Evolutionary conservation across 225 moss, liverwort and hornwort genomes (phyloP).

Genomic region (Bryoerythrophyllum caledonicum): DNA sequence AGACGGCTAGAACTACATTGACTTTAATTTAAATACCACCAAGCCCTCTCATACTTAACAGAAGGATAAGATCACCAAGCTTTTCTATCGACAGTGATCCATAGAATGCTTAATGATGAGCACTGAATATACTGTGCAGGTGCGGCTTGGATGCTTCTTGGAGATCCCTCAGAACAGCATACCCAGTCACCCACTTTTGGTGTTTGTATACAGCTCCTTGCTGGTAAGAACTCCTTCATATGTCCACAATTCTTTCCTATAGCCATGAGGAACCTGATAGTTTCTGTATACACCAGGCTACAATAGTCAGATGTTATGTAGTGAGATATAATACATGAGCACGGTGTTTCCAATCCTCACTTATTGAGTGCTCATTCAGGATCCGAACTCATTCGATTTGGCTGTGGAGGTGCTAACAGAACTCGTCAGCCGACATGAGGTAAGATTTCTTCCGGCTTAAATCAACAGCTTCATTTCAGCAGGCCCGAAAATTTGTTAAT

Average conservation of each 20-base stretch:
- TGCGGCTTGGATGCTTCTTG: slow-evolving; percentile 87
- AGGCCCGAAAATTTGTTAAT: no score
- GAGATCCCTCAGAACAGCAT: slow-evolving; percentile 79
- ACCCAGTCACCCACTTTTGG: slow-evolving; percentile 85
- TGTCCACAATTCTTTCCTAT: background rate
- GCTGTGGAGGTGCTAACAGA: slow-evolving; percentile 95
- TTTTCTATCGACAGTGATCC: no score
- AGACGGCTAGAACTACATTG: no score
- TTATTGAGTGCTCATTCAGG: slow-evolving; percentile 43
- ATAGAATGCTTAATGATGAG: background rate
- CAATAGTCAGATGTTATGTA: slow-evolving; percentile 9
- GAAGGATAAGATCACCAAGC: no score
- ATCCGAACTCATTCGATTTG: slow-evolving; percentile 76
- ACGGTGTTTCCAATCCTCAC: slow-evolving; percentile 1
- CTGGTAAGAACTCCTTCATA: slow-evolving; percentile 46
- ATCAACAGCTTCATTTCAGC: background rate
- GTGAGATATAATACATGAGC: background rate
- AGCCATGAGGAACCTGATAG: background rate
- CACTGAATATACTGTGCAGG: slow-evolving; percentile 43
- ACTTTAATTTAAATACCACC: no score
- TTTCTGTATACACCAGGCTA: background rate
- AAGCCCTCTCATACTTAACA: no score
- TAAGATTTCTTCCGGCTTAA: slow-evolving; percentile 9
- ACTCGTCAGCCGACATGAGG: slow-evolving; percentile 94
- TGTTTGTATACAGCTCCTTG: slow-evolving; percentile 89